A percentile compares a stretch with the other conserved stretches of the same genome.
Conservation (phyloP, 2,329 filamentous ascomycete genomes). For the Colletotrichum falcatum region DNA sequence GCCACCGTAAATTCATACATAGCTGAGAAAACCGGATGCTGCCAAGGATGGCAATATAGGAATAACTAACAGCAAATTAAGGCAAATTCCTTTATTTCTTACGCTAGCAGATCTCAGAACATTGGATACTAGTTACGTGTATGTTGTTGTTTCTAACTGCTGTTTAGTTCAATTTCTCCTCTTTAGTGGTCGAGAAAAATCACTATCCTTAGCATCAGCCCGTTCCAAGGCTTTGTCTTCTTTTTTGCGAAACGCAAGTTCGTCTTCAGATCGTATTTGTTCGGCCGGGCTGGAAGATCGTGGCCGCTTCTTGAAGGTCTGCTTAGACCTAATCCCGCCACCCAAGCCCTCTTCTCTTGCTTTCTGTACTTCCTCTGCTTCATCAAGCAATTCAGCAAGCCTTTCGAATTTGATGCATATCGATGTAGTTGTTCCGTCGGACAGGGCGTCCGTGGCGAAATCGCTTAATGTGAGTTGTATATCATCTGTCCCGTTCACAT, state of each 20-base stretch:
- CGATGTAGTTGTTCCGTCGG: background rate
- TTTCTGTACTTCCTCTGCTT: conserved; percentile 13
- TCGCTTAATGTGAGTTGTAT: background rate
- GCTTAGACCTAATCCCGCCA: conserved; percentile 10
- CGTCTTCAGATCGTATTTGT: conserved; percentile 1
- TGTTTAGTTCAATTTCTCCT: conserved; percentile 1
- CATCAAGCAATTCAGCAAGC: conserved; percentile 1
- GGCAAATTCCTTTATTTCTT: background rate
- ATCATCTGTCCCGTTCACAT: background rate
- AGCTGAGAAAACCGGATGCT: too few species aligned
- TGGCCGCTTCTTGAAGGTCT: background rate
- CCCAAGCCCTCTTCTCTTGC: conserved; percentile 7
- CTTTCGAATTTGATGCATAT: background rate
- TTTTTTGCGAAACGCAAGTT: background rate
- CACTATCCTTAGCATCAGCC: background rate
- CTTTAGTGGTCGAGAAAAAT: conserved; percentile 1
- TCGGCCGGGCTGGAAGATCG: conserved; percentile 4
- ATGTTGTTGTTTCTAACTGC: background rate
- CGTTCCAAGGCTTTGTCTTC: background rate
- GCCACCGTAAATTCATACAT: too few species aligned
- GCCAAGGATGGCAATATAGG: too few species aligned
- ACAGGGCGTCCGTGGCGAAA: conserved; percentile 8
- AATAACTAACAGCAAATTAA: background rate
- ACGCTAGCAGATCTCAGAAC: background rate
- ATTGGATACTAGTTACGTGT: background rate